Conservation (phyloP, 331 rosid species). For the Erythrophleum ivorense region DNA sequence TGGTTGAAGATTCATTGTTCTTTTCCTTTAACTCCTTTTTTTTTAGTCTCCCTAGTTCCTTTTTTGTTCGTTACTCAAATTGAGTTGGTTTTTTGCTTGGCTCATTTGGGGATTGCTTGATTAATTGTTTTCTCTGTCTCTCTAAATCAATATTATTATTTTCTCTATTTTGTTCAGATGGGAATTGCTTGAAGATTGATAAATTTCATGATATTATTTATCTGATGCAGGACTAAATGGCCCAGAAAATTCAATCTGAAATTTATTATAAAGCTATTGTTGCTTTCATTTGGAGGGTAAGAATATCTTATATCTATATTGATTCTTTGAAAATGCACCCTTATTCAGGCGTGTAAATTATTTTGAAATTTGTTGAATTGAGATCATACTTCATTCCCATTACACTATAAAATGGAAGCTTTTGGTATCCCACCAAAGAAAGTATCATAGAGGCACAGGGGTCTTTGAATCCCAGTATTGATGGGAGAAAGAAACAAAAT, state of each 20-base stretch:
- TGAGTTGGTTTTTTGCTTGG: neutral
- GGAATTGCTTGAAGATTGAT: neutral
- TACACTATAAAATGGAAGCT: no score
- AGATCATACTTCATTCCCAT: no score
- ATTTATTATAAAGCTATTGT: constrained; percentile 50
- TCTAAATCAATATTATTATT: neutral
- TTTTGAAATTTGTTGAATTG: no score
- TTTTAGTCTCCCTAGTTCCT: neutral
- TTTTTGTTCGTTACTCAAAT: no score
- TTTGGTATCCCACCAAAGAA: no score
- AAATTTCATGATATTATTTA: constrained; percentile 10
- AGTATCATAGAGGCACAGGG: neutral
- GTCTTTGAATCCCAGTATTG: neutral
- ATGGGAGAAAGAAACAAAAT: neutral
- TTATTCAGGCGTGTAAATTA: no score
- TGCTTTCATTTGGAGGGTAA: constrained; percentile 67
- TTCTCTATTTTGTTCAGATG: neutral
- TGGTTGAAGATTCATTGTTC: neutral
- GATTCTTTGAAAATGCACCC: neutral
- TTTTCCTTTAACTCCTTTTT: neutral
- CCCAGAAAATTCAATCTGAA: constrained; percentile 51
- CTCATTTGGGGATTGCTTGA: no score
- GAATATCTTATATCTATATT: neutral
- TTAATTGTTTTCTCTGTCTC: no score
- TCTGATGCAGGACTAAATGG: constrained; percentile 59